A percentile compares a stretch with the other conserved stretches of the same genome.
Evolutionary conservation across 2,329 filamentous ascomycete genomes (phyloP).

Genomic region (Phaeoacremonium minimum): DNA sequence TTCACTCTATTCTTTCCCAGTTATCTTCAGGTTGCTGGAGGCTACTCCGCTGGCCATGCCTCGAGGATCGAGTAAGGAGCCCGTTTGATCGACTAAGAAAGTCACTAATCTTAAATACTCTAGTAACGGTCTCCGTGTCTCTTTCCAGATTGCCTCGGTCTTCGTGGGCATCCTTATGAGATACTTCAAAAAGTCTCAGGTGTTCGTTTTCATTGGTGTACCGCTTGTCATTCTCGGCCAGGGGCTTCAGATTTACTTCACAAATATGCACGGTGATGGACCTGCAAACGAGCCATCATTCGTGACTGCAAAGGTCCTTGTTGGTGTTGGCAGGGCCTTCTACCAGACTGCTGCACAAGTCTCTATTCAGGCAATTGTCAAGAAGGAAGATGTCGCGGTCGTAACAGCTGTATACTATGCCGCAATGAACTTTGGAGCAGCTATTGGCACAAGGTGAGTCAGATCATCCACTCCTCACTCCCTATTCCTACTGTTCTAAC

Average conservation of each 20-base stretch:
- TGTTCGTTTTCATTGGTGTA: constrained; percentile 2
- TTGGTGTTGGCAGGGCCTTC: constrained; percentile 48
- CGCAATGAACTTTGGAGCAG: constrained; percentile 41
- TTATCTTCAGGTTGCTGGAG: constrained; percentile 31
- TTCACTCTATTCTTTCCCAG: constrained; percentile 35
- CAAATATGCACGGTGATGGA: not conserved
- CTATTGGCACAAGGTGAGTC: constrained; percentile 32
- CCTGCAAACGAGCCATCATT: constrained; percentile 24
- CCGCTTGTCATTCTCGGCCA: not conserved
- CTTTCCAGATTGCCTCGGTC: constrained; percentile 6
- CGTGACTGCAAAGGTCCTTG: constrained; percentile 42
- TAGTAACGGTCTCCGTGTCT: constrained; percentile 6
- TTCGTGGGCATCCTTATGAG: constrained; percentile 5
- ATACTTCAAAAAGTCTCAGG: constrained; percentile 3
- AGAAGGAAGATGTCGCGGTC: constrained; percentile 46
- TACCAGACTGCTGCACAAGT: constrained; percentile 47
- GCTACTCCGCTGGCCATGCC: constrained; percentile 26
- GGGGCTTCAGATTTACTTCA: not conserved
- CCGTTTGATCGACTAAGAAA: not conserved
- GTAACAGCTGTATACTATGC: constrained; percentile 49
- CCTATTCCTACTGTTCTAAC: not conserved
- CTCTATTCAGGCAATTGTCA: constrained; percentile 46
- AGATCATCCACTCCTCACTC: not conserved
- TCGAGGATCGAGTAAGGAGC: constrained; percentile 28
- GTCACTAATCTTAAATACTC: not conserved